Conservation (phyloP, 2,329 filamentous ascomycete species). For the Ascosphaera aggregata region DNA sequence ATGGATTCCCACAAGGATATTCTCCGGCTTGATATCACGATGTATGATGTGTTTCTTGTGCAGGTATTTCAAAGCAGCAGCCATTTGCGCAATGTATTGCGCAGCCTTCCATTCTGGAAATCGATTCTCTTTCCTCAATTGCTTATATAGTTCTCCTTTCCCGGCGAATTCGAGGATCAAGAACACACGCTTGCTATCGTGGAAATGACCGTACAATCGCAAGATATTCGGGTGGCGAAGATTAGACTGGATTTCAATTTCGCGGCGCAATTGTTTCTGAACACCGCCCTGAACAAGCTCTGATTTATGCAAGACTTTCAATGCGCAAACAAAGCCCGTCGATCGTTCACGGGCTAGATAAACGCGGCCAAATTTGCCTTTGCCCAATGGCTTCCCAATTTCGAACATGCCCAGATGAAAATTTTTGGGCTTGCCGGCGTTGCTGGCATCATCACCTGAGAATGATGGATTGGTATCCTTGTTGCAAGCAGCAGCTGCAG, state of each 20-base stretch:
- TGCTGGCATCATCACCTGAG: background rate
- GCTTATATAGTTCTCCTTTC: slow-evolving; percentile 73
- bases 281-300: slow-evolving; percentile 60
- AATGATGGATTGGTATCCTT: background rate
- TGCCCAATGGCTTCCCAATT: slow-evolving; percentile 64
- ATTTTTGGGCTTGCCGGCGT: slow-evolving; percentile 23
- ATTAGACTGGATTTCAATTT: slow-evolving; percentile 79
- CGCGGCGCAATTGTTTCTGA: slow-evolving; percentile 67
- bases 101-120: slow-evolving; percentile 75
- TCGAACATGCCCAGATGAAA: slow-evolving; percentile 91
- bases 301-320: slow-evolving; percentile 70
- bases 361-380: slow-evolving; percentile 71
- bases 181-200: slow-evolving; percentile 72
- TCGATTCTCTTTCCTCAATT: slow-evolving; percentile 50
- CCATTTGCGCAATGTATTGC: slow-evolving; percentile 77
- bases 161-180: slow-evolving; percentile 71
- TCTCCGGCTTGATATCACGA: slow-evolving; percentile 92
- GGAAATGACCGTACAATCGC: slow-evolving; percentile 67
- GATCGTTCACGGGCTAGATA: slow-evolving; percentile 63
- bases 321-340: slow-evolving; percentile 60
- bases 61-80: slow-evolving; percentile 67
- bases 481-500: too few relatives aligned
- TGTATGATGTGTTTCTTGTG: slow-evolving; percentile 97
- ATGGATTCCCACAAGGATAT: slow-evolving; percentile 87
- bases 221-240: slow-evolving; percentile 69